phyloP scores from a whole-genome alignment of 129 eudicot species.

The Logfia minima region DNA sequence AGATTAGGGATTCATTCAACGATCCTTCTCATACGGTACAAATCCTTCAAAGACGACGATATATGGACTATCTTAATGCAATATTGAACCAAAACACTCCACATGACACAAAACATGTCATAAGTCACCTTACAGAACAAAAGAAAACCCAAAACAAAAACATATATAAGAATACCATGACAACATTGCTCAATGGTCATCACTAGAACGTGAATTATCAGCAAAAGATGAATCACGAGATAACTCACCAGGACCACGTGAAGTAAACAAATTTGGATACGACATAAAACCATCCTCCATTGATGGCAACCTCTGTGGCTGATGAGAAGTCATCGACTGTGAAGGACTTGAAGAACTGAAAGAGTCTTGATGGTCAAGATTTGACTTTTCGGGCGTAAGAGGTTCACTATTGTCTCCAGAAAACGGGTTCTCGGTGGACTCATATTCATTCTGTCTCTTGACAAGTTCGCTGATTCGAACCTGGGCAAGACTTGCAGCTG shows the following conservation, averaged over 20 bases:
- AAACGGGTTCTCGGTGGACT: slow-evolving; percentile 60
- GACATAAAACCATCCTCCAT: slow-evolving; percentile 79
- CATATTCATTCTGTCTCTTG: slow-evolving; percentile 43
- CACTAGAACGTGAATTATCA: slow-evolving; percentile 33
- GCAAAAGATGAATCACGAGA: slow-evolving; percentile 48
- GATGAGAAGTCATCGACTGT: slow-evolving; percentile 32
- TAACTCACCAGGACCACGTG: slow-evolving; percentile 40
- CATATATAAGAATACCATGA: slow-evolving; percentile 12
- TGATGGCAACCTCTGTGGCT: slow-evolving; percentile 71
- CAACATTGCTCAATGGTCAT: slow-evolving; percentile 28
- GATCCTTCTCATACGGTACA: not conserved
- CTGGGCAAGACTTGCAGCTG: slow-evolving; percentile 85
- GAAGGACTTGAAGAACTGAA: slow-evolving; percentile 32
- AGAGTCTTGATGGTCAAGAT: slow-evolving; percentile 28
- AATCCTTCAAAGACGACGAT: not conserved
- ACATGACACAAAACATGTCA: not conserved
- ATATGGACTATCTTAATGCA: not conserved
- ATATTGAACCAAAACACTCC: not conserved
- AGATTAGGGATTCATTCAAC: not conserved
- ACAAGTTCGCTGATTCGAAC: slow-evolving; percentile 65
- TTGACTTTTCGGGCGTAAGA: slow-evolving; percentile 22
- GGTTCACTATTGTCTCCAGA: slow-evolving; percentile 25
- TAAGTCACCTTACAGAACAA: not conserved
- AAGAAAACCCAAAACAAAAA: not conserved
- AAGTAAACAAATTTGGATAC: slow-evolving; percentile 68